Conservation (phyloP, 371 early-diverging fungal genomes). For the Actinomortierella wolfii region DNA sequence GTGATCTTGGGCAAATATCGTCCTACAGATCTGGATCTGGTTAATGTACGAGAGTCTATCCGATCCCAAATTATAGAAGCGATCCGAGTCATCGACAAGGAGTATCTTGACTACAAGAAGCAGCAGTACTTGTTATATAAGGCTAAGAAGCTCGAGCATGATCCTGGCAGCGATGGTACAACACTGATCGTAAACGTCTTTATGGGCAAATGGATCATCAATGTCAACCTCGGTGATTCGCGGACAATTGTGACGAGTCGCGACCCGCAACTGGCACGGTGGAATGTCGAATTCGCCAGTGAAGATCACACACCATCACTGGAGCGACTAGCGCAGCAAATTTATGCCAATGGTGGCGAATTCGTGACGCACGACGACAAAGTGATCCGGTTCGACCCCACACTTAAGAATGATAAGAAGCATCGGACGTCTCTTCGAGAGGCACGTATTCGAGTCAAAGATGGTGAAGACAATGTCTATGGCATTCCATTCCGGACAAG, state of each 20-base stretch:
- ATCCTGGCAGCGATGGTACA: conserved; percentile 81
- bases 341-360: conserved; percentile 68
- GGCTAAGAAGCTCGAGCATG: conserved; percentile 32
- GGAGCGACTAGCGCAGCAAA: conserved; percentile 66
- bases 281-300: conserved; percentile 66
- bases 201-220: conserved; percentile 74
- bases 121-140: conserved; percentile 46
- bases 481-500: conserved; percentile 47
- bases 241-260: conserved; percentile 68
- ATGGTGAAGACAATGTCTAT: conserved; percentile 35
- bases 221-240: conserved; percentile 85
- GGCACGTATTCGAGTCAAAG: conserved; percentile 62
- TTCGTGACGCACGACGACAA: conserved; percentile 70
- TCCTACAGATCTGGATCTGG: conserved; percentile 44
- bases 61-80: conserved; percentile 56
- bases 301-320: conserved; percentile 70
- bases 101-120: conserved; percentile 60
- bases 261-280: conserved; percentile 45
- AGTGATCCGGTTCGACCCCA: conserved; percentile 62
- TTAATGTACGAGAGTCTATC: conserved; percentile 49
- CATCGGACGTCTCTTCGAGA: conserved; percentile 61
- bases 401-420: conserved; percentile 48
- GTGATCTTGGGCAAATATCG: conserved; percentile 54
- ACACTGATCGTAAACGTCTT: conserved; percentile 78
- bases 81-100: conserved; percentile 57